Percentiles rank a stretch among this genome's conserved stretches.
phyloP scores from a whole-genome alignment of 2,329 filamentous ascomycete species.

The Neobulgaria alba region DNA sequence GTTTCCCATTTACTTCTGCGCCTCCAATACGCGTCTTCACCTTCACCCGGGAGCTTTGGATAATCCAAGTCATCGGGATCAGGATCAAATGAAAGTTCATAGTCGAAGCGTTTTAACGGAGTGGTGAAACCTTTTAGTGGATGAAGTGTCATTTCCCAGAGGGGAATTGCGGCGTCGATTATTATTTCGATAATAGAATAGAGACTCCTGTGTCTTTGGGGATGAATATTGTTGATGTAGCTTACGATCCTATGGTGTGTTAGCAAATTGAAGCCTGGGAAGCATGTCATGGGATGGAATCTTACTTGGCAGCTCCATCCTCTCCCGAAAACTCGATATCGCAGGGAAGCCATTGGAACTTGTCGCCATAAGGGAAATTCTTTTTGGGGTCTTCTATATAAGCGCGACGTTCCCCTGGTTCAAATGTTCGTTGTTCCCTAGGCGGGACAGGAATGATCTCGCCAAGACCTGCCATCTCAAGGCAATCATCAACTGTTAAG shows the following conservation, averaged over 20 bases:
- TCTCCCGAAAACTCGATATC: constrained; percentile 29
- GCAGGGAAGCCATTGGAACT: constrained; percentile 38
- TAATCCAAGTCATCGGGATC: constrained; percentile 20
- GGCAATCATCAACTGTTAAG: constrained; percentile 18
- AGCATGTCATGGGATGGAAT: not conserved
- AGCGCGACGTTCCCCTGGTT: too few species aligned
- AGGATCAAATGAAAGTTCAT: constrained; percentile 13
- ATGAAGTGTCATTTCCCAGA: constrained; percentile 28
- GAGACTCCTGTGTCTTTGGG: constrained; percentile 27
- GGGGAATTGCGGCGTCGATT: constrained; percentile 28
- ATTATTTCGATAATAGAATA: constrained; percentile 32
- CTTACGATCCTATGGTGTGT: constrained; percentile 28
- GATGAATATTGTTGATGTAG: constrained; percentile 40
- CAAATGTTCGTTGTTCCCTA: constrained; percentile 21
- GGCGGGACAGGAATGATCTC: constrained; percentile 10
- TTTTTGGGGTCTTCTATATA: not conserved
- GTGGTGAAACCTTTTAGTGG: not conserved
- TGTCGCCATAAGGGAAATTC: constrained; percentile 8
- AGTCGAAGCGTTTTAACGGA: constrained; percentile 1
- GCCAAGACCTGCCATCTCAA: constrained; percentile 27
- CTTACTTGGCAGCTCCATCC: constrained; percentile 16
- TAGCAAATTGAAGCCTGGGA: not conserved
- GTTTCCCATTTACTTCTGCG: not conserved
- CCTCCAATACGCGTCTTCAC: constrained; percentile 9
- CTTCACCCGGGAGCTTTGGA: constrained; percentile 9